These are phyloP conservation scores for Carex scoparia DNA, from an alignment of 176 grass and related monocot genomes.

Conservation along the genomic window DNA sequence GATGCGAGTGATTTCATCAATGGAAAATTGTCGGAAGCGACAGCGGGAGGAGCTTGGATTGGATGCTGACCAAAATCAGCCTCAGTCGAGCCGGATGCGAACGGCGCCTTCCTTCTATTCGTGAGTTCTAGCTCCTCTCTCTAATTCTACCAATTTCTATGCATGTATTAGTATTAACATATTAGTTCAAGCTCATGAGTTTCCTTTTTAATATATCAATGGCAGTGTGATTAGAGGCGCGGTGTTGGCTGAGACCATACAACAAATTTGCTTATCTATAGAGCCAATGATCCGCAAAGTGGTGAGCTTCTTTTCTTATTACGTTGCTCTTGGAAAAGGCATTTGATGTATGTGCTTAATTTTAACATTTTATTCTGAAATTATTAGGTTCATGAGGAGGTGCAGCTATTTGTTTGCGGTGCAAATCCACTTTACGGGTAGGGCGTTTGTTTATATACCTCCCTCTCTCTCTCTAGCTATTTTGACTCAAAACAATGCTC, in stretches of 20 bases:
- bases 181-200: neutral
- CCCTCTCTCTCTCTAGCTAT: constrained; percentile 1
- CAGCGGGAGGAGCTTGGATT: neutral
- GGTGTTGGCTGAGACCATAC: constrained; percentile 21
- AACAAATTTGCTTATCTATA: constrained; percentile 59
- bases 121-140: neutral
- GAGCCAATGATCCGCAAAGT: constrained; percentile 83
- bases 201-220: neutral
- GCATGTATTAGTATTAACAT: neutral
- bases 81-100: neutral
- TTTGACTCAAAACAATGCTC: too few relatives aligned
- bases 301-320: constrained; percentile 31
- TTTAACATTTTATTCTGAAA: neutral
- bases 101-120: neutral
- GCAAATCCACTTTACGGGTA: constrained; percentile 49
- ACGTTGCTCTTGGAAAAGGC: neutral
- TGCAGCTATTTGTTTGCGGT: constrained; percentile 54
- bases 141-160: neutral
- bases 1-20: neutral
- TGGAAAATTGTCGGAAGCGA: neutral
- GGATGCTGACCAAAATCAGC: neutral
- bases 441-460: constrained; percentile 23
- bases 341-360: constrained; percentile 17
- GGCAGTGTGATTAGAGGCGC: constrained; percentile 24
- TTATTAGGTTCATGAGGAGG: constrained; percentile 79